Base-by-base conservation (phyloP, 129 eudicot genomes). In the Pulicaria dysenterica region DNA sequence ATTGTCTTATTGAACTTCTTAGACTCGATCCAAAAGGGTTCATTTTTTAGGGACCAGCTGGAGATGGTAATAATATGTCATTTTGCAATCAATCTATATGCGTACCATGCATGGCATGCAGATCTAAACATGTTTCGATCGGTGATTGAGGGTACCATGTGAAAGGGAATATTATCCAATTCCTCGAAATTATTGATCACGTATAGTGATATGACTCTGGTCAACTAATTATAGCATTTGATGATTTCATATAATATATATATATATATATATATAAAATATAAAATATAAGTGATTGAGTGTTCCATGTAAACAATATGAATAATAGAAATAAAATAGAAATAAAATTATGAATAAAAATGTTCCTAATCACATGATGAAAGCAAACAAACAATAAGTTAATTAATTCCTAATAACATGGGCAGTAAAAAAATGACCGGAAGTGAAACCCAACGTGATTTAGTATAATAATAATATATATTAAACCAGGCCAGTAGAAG, bases 31-130 rank as follows among this genome's bases (percentile, higher is more conserved):
- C 67, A 51, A 8, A 55, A 10, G 54, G 73, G 58, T 73, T 73
- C 54, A 40, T 57, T 55, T 56, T 66, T 67, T 60, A 67, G 59
- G 75, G 73, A 46, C 65, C 80, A n/a, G 46, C 67, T 74, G 53
- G 49, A 53, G 63, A 42, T 61, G 40, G 59, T 51, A 24, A 70
- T 59, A 19, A 13, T 12, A 70, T 80, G 76, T 46, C 77, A 61
- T 80, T 68, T 80, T 46, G 77, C 77, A 62, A 74, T 63, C 77
- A 75, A 59, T 46, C 6, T 46, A 42, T 6, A 66, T 50, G 31
- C 31, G 70, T 73, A 79, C 80, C 68, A 75, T 69, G 76, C 74
- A 72, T 80, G 80, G 76, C 74, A 72, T 80, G 80, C 47, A 64
- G 64, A 80, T 80, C 76, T 61, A 50, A 80, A 54, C 37, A 15